Evolutionary conservation across 2,329 filamentous ascomycete species (phyloP), one percentile per base, ranked within the genome.

Genomic region (Aspergillus phoenicis): DNA sequence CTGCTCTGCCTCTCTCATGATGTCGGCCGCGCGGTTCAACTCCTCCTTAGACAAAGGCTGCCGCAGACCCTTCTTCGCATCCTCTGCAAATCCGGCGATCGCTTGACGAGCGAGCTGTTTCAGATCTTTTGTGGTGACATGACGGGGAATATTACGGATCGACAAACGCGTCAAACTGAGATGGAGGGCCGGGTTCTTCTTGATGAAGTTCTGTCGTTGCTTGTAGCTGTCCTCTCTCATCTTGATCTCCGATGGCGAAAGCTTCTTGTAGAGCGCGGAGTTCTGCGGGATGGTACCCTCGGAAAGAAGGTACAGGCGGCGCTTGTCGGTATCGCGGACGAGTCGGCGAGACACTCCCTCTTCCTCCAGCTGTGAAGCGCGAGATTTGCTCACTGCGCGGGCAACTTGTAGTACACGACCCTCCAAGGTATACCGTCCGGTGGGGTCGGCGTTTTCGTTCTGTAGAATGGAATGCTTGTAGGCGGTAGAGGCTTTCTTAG

Each of bases 71-170:
- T 83, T 84, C 74, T 93, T 96, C 66, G 94, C 92, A 70, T 99
- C 95, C 63, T 84, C 90, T 43, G 95, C 93, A 71, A 99, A 99
- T 0, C 92, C 93, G 52, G 98, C 95, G 11, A 97, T 87, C n/a
- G 91, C 95, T 75, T 95, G 87, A 66, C 95, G 87, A 10, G 95
- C 95, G 49, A 99, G 85, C 45, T 91, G 89, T 76, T 99, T 99
- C 54, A 99, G 84, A 57, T 91, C 91, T 77, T 96, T 98, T 24
- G 91, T 91, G 24, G 85, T 89, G 65, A 97, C 83, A 72, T 89
- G 88, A 64, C 91, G 88, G 2, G 95, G 95, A 5, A 99, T 84
- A 73, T 99, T 99, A 68, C 95, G 91, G 59, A 99, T 82, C 1
- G 94, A 94, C 33, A 99, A 86, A 70, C 95, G 90, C 7, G 93